Percentiles rank a stretch among this genome's conserved stretches.
Conservation (phyloP, 2,329 filamentous ascomycete genomes). For the Aspergillus fischeri region DNA sequence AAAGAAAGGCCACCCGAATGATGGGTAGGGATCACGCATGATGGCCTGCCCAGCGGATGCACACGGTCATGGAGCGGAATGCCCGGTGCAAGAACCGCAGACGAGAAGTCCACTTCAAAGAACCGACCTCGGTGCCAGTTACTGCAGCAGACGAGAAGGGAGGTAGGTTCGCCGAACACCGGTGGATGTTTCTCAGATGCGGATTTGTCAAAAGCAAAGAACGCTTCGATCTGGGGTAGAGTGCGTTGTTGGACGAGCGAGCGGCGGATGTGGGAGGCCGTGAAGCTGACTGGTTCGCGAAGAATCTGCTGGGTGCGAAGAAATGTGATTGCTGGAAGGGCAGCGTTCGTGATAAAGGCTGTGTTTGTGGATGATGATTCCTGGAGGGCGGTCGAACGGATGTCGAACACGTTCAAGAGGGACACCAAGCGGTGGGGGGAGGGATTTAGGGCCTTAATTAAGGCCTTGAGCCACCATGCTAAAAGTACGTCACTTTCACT, state of each 20-base stretch:
- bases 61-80: not conserved
- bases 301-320: conserved; percentile 5
- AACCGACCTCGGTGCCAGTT: conserved; percentile 41
- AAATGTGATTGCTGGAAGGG: not conserved
- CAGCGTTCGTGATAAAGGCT: conserved; percentile 21
- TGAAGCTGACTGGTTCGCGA: conserved; percentile 5
- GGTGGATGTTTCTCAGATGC: conserved; percentile 16
- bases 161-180: conserved; percentile 29
- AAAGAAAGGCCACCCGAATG: conserved; percentile 1
- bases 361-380: conserved; percentile 20
- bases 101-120: conserved; percentile 37
- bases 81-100: conserved; percentile 13
- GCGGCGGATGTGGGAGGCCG: conserved; percentile 9
- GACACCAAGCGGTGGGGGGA: conserved; percentile 25
- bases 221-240: conserved; percentile 7
- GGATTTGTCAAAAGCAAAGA: not conserved
- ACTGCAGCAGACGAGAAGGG: conserved; percentile 32
- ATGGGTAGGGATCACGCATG: not conserved
- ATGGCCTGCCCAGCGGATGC: conserved; percentile 6
- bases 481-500: conserved; percentile 46
- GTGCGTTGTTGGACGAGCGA: conserved; percentile 10
- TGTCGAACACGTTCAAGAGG: conserved; percentile 38
- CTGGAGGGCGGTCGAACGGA: conserved; percentile 26
- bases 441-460: conserved; percentile 15
- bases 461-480: conserved; percentile 39